Evolutionary conservation across 805 yeast genomes (phyloP), one percentile per base, ranked within the genome.

Genomic region (Candida nitratophila): DNA sequence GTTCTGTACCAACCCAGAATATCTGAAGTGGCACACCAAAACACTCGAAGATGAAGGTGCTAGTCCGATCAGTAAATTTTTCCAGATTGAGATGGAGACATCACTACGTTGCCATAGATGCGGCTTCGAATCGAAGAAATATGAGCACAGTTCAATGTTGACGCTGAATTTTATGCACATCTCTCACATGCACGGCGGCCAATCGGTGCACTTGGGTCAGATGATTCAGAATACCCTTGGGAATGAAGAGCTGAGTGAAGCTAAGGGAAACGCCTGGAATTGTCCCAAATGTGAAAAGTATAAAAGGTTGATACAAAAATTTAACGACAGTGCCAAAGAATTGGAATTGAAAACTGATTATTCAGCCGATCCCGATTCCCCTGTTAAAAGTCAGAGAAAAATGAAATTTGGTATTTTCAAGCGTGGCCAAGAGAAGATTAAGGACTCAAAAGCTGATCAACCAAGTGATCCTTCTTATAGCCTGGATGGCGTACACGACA

Each of bases 241-340:
- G 43, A 81, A 79, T 46, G 95, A 85, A 58, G 69, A 79, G 3
- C 61, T 85, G 42, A 66, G 70, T n/a, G 69, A 71, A 8, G 83
- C 56, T 29, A 46, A 87, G 22, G 90, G 81, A 7, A 84, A 85
- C 62, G 86, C 93, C 1, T 85, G 95, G 95, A 76, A 81, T 50
- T 85, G 95, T 66, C 90, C 93, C 8, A 76, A 78, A 44, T 85
- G 95, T 64, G 63, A 60, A 42, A 64, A 73, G 47, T 38, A 44
- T 44, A 46, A 50, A 35, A 45, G 49, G 20, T 3, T 27, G 14
- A 46, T 37, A 50, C 39, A 27, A 45, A 52, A 58, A 48, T 38
- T 41, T 39, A 41, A 19, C 38, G 46, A 16, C 10, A 4, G 4
- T 10, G 20, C 16, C 2, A 21, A 14, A 14, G 39, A 36, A 11